Conservation (phyloP, 371 early-diverging fungal species). For the Mortierella sp. region DNA sequence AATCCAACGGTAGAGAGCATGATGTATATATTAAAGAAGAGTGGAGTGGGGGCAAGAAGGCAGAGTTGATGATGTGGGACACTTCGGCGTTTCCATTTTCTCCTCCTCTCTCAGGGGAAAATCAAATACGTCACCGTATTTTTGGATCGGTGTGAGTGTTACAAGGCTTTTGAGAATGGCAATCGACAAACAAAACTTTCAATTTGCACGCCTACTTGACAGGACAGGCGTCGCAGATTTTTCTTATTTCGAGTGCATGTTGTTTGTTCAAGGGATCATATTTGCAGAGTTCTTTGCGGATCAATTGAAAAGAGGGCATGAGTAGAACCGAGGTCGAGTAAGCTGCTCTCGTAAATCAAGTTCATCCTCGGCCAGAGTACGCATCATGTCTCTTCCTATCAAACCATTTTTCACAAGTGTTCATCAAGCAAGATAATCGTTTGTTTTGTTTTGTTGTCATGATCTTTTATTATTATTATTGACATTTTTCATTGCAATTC, state of each 20-base stretch:
- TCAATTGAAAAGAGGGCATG: too few species aligned
- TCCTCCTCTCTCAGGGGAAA: neutral
- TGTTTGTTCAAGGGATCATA: too few species aligned
- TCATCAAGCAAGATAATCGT: neutral
- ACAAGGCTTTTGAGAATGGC: neutral
- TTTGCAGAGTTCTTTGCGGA: too few species aligned
- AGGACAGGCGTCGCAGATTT: too few species aligned
- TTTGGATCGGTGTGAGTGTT: neutral
- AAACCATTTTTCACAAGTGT: neutral
- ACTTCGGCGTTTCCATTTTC: neutral
- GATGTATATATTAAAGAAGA: slow-evolving; percentile 3
- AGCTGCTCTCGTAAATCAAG: too few species aligned
- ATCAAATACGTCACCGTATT: neutral
- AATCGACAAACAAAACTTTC: neutral
- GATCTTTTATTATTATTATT: neutral
- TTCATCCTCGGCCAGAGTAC: too few species aligned
- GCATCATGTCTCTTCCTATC: neutral
- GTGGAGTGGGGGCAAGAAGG: slow-evolving; percentile 13
- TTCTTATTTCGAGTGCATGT: too few species aligned
- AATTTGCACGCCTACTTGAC: too few species aligned
- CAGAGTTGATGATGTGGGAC: slow-evolving; percentile 1
- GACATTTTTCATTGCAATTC: neutral
- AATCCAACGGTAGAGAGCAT: slow-evolving; percentile 54
- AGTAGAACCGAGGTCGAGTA: too few species aligned
- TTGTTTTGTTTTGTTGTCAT: neutral